Conservation (phyloP, 495 filamentous ascomycete genomes). For the Usnea hakonensis region DNA sequence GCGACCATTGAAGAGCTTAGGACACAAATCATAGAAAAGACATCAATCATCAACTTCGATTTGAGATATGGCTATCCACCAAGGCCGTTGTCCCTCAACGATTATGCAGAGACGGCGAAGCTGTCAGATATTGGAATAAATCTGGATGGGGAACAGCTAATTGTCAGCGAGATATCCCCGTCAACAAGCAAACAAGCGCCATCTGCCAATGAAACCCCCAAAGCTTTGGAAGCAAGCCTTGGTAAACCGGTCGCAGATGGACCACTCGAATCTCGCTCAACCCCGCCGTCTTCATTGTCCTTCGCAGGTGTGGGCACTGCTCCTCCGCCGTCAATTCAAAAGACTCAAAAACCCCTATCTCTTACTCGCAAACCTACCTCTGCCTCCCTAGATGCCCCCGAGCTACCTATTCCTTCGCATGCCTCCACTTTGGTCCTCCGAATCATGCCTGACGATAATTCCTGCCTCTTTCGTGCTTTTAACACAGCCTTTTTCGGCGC, state of each 20-base stretch:
- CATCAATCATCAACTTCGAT: slow-evolving; percentile 49
- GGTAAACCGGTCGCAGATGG: neutral
- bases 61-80: slow-evolving; percentile 86
- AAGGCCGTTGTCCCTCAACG: slow-evolving; percentile 55
- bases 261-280: neutral
- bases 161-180: slow-evolving; percentile 45
- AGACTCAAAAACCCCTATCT: slow-evolving; percentile 25
- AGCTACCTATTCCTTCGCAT: slow-evolving; percentile 55
- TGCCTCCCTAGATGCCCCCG: slow-evolving; percentile 55
- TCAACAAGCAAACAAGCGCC: slow-evolving; percentile 9
- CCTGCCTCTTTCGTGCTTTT: slow-evolving; percentile 87
- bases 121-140: slow-evolving; percentile 54
- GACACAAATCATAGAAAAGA: slow-evolving; percentile 46
- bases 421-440: slow-evolving; percentile 67
- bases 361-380: slow-evolving; percentile 32
- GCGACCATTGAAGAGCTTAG: slow-evolving; percentile 59
- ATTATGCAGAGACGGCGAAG: slow-evolving; percentile 36
- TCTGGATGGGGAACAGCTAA: slow-evolving; percentile 74
- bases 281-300: slow-evolving; percentile 19
- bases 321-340: slow-evolving; percentile 13
- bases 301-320: slow-evolving; percentile 22
- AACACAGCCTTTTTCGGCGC: slow-evolving; percentile 65
- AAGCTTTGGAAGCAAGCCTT: neutral
- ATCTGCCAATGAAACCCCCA: neutral
- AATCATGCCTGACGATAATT: slow-evolving; percentile 97